Percentiles rank a stretch among this genome's conserved stretches.
Conservation (phyloP, 208 protist genomes). For the Trichomonas tenax region DNA sequence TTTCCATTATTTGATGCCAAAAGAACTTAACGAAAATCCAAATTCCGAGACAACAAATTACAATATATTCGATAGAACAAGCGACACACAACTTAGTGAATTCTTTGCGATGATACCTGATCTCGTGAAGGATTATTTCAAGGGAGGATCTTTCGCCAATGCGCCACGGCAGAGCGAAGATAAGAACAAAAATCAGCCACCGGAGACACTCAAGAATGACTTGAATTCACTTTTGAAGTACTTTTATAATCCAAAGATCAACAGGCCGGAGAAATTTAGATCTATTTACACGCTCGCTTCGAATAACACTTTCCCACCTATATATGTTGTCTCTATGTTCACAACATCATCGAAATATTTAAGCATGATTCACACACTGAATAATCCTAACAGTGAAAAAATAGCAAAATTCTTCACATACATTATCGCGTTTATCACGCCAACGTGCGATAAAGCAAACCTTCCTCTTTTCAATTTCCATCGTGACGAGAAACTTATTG, state of each 20-base stretch:
- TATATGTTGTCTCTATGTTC: background rate
- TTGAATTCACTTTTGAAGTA: background rate
- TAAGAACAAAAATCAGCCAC: background rate
- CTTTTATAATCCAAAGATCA: background rate
- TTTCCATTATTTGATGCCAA: background rate
- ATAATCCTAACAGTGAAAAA: background rate
- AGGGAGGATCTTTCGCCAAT: background rate
- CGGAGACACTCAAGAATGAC: background rate
- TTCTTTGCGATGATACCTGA: background rate
- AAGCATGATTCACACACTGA: background rate
- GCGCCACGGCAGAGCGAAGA: no score
- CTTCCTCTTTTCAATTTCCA: background rate
- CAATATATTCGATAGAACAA: background rate
- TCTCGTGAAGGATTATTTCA: background rate
- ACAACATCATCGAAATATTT: background rate
- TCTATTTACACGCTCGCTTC: background rate
- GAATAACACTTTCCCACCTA: background rate
- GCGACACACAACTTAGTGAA: background rate
- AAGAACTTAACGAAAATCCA: background rate
- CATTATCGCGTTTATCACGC: background rate
- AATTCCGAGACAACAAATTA: background rate
- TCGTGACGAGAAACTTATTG: background rate
- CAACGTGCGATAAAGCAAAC: background rate
- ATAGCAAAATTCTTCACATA: background rate
- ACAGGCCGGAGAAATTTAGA: background rate